These are phyloP conservation scores for Termitomyces sp. DNA, from an alignment of 768 basidiomycete genomes.

Conservation along the genomic window DNA sequence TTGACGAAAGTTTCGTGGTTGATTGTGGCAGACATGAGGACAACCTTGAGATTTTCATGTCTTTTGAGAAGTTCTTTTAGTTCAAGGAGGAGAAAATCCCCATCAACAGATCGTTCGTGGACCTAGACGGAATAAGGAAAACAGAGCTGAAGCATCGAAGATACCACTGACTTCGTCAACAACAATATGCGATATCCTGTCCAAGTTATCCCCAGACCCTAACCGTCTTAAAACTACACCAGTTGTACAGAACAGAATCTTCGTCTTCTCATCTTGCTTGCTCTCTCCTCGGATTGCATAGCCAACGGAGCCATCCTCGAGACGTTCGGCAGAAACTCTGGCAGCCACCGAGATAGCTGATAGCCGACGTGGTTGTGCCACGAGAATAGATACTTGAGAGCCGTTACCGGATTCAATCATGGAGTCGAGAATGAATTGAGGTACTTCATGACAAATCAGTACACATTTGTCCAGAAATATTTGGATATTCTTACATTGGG, in stretches of 20 bases:
- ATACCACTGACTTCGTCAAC: slow-evolving; percentile 72
- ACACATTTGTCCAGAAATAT: neutral
- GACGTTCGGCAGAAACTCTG: slow-evolving; percentile 78
- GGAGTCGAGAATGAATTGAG: slow-evolving; percentile 86
- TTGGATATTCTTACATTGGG: slow-evolving; percentile 49
- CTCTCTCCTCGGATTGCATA: slow-evolving; percentile 89
- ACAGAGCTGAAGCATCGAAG: neutral
- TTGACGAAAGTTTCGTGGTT: slow-evolving; percentile 80
- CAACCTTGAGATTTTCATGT: slow-evolving; percentile 65
- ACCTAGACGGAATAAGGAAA: slow-evolving; percentile 41
- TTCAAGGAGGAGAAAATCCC: slow-evolving; percentile 84
- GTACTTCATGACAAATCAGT: slow-evolving; percentile 34
- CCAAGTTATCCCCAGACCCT: slow-evolving; percentile 64
- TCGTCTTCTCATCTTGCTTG: slow-evolving; percentile 58
- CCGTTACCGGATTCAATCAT: slow-evolving; percentile 60
- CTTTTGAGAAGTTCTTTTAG: slow-evolving; percentile 66
- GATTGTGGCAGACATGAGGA: slow-evolving; percentile 95
- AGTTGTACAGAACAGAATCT: slow-evolving; percentile 87
- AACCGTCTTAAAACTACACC: slow-evolving; percentile 85
- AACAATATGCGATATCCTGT: slow-evolving; percentile 74
- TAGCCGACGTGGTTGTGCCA: slow-evolving; percentile 87
- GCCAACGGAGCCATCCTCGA: slow-evolving; percentile 74
- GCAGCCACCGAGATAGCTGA: slow-evolving; percentile 86
- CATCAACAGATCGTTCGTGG: slow-evolving; percentile 88
- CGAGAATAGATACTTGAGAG: slow-evolving; percentile 64